phyloP scores from a whole-genome alignment of 2,329 filamentous ascomycete species.

The Pseudocercospora cruenta region DNA sequence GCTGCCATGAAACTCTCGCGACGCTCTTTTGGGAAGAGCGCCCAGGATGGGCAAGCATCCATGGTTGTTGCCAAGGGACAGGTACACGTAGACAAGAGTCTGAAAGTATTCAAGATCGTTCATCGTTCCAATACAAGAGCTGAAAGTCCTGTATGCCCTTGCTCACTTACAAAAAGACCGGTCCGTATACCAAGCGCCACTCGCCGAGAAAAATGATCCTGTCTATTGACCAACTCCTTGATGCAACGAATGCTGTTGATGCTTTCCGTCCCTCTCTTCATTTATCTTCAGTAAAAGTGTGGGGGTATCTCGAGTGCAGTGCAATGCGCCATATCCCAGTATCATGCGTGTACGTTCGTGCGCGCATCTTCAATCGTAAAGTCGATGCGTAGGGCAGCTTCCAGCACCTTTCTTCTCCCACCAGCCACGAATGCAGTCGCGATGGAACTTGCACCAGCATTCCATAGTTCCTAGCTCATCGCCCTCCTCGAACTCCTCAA shows the following conservation, averaged over 20 bases:
- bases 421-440: slow-evolving; percentile 63
- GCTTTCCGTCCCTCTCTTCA: not conserved
- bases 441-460: slow-evolving; percentile 67
- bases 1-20: too few species aligned
- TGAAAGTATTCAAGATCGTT: not conserved
- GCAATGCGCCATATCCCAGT: not conserved
- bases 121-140: not conserved
- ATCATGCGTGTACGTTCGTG: not conserved
- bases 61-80: too few species aligned
- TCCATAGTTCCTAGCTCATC: slow-evolving; percentile 63
- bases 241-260: not conserved
- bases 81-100: not conserved
- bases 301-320: not conserved
- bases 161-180: not conserved
- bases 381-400: slow-evolving; percentile 64
- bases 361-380: slow-evolving; percentile 37
- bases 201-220: not conserved
- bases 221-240: not conserved
- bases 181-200: not conserved
- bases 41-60: too few species aligned
- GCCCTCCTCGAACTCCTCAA: slow-evolving; percentile 66
- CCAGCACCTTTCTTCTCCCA: slow-evolving; percentile 60
- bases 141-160: not conserved
- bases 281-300: not conserved
- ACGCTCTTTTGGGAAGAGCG: too few species aligned